Conservation (phyloP, 805 yeast genomes). For the Lipomyces spencermartinsiae region DNA sequence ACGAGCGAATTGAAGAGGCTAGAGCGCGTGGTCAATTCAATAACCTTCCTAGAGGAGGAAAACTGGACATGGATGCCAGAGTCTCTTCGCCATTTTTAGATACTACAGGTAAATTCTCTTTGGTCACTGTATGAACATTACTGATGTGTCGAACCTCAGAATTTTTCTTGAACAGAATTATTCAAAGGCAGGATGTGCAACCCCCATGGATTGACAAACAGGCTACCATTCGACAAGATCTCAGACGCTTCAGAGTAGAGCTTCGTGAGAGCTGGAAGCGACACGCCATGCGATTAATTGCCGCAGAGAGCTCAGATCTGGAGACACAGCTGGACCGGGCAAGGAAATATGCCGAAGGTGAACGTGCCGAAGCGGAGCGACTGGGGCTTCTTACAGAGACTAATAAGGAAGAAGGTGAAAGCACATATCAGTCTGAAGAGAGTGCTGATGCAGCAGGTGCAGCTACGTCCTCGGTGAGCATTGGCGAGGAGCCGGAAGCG, state of each 20-base stretch:
- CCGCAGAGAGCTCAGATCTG: conserved; percentile 48
- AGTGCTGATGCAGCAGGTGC: neutral
- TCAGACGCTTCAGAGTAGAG: conserved; percentile 55
- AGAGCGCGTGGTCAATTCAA: conserved; percentile 71
- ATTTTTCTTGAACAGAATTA: conserved; percentile 77
- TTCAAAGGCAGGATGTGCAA: conserved; percentile 74
- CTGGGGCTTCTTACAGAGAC: neutral
- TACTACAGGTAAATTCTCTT: conserved; percentile 49
- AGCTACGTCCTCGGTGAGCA: neutral
- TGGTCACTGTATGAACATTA: neutral
- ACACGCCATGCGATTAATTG: conserved; percentile 35
- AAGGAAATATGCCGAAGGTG: conserved; percentile 18
- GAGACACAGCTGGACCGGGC: conserved; percentile 23
- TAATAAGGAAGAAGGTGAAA: neutral
- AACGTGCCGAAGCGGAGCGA: conserved; percentile 14
- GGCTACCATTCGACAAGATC: conserved; percentile 57
- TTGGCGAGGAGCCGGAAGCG: neutral
- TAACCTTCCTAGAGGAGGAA: conserved; percentile 68
- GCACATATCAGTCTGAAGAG: conserved; percentile 1
- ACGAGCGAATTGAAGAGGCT: conserved; percentile 76
- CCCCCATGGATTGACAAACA: conserved; percentile 94
- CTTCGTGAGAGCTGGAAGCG: conserved; percentile 37
- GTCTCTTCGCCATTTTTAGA: conserved; percentile 64
- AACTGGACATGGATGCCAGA: conserved; percentile 51
- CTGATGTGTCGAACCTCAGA: conserved; percentile 46